Base-by-base conservation (phyloP, 768 basidiomycete genomes). In the Tylopilus rubrobrunneus region DNA sequence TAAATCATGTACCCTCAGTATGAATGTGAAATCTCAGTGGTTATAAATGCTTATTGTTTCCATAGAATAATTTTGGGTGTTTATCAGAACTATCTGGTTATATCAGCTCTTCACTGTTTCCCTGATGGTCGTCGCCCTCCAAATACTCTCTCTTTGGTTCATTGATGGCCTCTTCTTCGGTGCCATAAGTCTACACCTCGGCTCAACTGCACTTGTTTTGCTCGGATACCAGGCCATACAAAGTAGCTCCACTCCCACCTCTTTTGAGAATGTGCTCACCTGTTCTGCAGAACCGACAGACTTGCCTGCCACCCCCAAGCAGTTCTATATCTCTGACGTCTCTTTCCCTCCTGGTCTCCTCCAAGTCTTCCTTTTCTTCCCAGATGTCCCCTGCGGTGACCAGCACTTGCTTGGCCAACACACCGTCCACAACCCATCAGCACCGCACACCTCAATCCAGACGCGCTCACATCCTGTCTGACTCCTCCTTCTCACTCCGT, bases 381-480 rank as follows among this genome's bases (percentile, higher is more conserved):
- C 62, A 41, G 66, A 75, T 37, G 64, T 62, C 17, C 21, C 46
- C 28, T 63, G 70, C 1, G 75, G 73, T 39, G 85, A 89, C 57
- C 67, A 73, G 5, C 85, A 90, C 64, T 73, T 91, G 8, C 79
- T 85, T 31, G 95, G 95, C 33, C 87, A 93, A 68, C 92, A 95
- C 65, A 94, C 92, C 0, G 87, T 98, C 48, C 84, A 87, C 58
- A 86, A 0, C 94, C 94, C 10, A 92, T 92, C 62, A 92, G 93
- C 67, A 97, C 94, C 3, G 95, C 94, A 5, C 85, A 87, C 21
- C 76, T 98, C 42, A 95, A 96, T 61, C 92, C 91, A 11, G 76
- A 86, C 54, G 76, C 72, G 14, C 76, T 82, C 48, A 83, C 83
- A 4, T 94, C 86, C 67, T 96, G 92, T 62, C 76, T 95, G 19